phyloP scores from a whole-genome alignment of 2,329 filamentous ascomycete genomes.

The Aspergillus piperis region DNA sequence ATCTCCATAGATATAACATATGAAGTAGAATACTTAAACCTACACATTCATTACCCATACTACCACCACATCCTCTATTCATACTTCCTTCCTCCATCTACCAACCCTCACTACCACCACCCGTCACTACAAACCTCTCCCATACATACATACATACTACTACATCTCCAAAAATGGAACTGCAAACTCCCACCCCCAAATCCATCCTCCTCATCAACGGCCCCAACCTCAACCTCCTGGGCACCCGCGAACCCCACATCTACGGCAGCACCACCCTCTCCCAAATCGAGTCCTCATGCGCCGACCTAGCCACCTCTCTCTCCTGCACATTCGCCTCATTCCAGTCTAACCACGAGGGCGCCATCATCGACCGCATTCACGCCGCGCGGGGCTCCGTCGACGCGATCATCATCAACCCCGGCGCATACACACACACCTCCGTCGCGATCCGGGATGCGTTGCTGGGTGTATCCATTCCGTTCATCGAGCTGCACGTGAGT shows the following conservation, averaged over 20 bases:
- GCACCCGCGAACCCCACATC: constrained; percentile 70
- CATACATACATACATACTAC: not conserved
- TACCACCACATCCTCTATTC: not conserved
- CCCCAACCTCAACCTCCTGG: constrained; percentile 80
- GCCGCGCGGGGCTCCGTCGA: constrained; percentile 61
- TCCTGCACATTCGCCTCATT: constrained; percentile 59
- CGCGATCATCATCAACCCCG: constrained; percentile 71
- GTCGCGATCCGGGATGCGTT: constrained; percentile 76
- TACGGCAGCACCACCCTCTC: constrained; percentile 70
- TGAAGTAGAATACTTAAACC: not conserved
- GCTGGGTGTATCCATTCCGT: constrained; percentile 67
- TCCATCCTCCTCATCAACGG: constrained; percentile 74
- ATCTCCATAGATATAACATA: not conserved
- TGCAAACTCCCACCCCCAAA: constrained; percentile 18
- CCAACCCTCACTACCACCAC: not conserved
- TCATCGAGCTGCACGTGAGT: constrained; percentile 74
- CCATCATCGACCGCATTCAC: constrained; percentile 72
- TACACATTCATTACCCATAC: not conserved
- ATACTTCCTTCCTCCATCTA: not conserved
- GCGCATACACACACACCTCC: constrained; percentile 73
- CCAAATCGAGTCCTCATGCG: constrained; percentile 58
- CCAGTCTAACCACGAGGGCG: constrained; percentile 78
- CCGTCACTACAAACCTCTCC: not conserved
- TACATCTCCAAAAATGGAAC: constrained; percentile 26
- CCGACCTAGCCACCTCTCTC: constrained; percentile 53